Percentiles rank a stretch among this genome's conserved stretches.
Conservation (phyloP, 352 stramenopile genomes). For the Saprolegnia parasitica region DNA sequence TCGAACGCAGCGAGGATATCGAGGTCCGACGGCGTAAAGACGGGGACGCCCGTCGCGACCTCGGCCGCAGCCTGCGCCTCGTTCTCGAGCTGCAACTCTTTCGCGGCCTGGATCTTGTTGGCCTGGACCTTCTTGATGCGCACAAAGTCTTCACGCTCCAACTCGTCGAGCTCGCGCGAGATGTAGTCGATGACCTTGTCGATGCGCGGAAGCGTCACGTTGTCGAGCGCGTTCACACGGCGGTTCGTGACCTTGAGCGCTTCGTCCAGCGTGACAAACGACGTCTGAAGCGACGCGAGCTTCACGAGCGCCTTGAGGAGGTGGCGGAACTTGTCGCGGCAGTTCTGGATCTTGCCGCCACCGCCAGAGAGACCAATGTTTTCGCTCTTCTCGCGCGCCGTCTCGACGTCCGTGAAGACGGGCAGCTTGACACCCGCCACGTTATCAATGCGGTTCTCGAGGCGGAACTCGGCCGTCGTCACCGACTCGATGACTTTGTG, state of each 20-base stretch:
- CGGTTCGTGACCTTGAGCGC: constrained; percentile 98
- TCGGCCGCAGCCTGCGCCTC: constrained; percentile 43
- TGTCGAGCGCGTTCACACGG: constrained; percentile 98
- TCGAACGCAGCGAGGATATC: constrained; percentile 83
- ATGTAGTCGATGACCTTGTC: constrained; percentile 97
- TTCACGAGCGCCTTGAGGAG: constrained; percentile 83
- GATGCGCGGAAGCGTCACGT: constrained; percentile 99
- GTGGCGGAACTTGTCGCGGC: constrained; percentile 81
- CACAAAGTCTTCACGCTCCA: constrained; percentile 96
- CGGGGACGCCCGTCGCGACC: neutral
- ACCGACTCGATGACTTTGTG: constrained; percentile 96
- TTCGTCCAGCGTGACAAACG: constrained; percentile 98
- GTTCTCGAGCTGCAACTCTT: constrained; percentile 52
- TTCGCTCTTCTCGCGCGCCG: constrained; percentile 90
- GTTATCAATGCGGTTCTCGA: constrained; percentile 98
- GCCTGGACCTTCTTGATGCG: constrained; percentile 97
- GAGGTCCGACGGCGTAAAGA: constrained; percentile 41
- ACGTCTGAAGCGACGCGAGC: constrained; percentile 91
- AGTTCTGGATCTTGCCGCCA: constrained; percentile 97
- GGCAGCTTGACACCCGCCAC: constrained; percentile 98
- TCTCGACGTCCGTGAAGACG: constrained; percentile 96
- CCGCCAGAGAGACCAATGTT: constrained; percentile 95
- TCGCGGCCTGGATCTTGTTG: constrained; percentile 93
- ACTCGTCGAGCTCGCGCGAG: constrained; percentile 95
- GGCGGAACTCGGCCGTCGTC: constrained; percentile 92